These are phyloP conservation scores for Agastache rugosa DNA, from an alignment of 257 asterid species.

Conservation along the genomic window DNA sequence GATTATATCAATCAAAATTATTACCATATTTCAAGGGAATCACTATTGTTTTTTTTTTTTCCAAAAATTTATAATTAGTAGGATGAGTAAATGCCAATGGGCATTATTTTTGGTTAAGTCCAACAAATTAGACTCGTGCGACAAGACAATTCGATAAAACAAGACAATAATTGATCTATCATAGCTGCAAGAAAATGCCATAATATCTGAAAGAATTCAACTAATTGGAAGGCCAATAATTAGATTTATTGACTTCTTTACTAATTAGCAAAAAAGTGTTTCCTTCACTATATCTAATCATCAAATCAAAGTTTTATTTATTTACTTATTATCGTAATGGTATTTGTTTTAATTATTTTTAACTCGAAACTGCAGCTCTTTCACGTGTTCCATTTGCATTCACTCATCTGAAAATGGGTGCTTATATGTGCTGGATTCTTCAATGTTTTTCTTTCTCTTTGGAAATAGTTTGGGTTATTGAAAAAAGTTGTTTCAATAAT, in stretches of 20 bases:
- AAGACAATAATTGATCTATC: slow-evolving; percentile 39
- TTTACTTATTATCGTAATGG: background rate
- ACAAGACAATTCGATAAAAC: slow-evolving; percentile 35
- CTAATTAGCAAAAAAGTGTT: no score
- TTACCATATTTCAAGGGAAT: slow-evolving; percentile 10
- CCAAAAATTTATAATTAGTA: slow-evolving; percentile 7
- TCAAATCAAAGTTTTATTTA: background rate
- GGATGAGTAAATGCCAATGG: slow-evolving; percentile 8
- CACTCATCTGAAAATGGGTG: slow-evolving; percentile 8
- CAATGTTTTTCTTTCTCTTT: background rate
- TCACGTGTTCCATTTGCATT: slow-evolving; percentile 24
- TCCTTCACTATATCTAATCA: slow-evolving; percentile 19
- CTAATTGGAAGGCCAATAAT: slow-evolving; percentile 38
- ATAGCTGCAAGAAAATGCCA: slow-evolving; percentile 28
- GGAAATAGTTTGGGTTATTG: background rate
- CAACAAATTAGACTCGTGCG: slow-evolving; percentile 24
- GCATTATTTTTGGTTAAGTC: slow-evolving; percentile 28
- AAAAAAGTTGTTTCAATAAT: background rate
- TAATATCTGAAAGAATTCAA: slow-evolving; percentile 17
- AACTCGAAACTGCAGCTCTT: background rate
- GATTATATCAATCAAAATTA: slow-evolving; percentile 21
- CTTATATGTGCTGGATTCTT: background rate
- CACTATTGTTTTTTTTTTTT: background rate
- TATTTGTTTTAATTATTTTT: background rate
- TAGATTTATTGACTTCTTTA: slow-evolving; percentile 15